These are phyloP conservation scores for Mortierella sp. DNA, from an alignment of 371 early-diverging fungal genomes.

Conservation along the genomic window DNA sequence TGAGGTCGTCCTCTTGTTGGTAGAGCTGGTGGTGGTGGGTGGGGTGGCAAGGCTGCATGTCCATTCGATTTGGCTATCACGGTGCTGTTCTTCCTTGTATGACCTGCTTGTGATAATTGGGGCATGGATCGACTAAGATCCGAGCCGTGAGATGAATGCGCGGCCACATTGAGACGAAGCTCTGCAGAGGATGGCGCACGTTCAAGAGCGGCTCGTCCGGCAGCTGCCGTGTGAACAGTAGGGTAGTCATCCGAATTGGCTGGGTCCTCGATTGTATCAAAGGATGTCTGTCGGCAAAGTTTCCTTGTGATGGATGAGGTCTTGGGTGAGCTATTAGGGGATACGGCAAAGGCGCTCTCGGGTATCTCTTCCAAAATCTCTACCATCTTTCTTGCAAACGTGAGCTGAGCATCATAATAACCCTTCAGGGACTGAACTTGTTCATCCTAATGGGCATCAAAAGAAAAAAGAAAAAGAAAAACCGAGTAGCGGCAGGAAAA, in stretches of 20 bases:
- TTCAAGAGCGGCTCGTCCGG: not conserved
- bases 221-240: conserved; percentile 13
- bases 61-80: not conserved
- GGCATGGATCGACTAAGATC: conserved; percentile 4
- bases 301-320: not conserved
- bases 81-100: not conserved
- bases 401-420: conserved; percentile 63
- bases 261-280: conserved; percentile 42
- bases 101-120: not conserved
- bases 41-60: not conserved
- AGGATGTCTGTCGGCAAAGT: conserved; percentile 29
- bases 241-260: conserved; percentile 33
- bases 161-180: not conserved
- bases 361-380: conserved; percentile 56
- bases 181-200: not conserved
- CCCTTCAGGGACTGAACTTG: conserved; percentile 53
- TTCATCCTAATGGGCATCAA: conserved; percentile 36
- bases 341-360: conserved; percentile 28
- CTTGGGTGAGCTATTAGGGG: conserved; percentile 21
- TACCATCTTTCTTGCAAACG: conserved; percentile 55
- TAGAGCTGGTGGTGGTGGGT: conserved; percentile 22
- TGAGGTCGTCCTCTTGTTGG: conserved; percentile 31
- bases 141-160: not conserved
- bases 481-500: not conserved
- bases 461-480: not conserved